These are phyloP conservation scores for Brassica hybrid DNA, from an alignment of 441 rosid species.

Conservation along the genomic window DNA sequence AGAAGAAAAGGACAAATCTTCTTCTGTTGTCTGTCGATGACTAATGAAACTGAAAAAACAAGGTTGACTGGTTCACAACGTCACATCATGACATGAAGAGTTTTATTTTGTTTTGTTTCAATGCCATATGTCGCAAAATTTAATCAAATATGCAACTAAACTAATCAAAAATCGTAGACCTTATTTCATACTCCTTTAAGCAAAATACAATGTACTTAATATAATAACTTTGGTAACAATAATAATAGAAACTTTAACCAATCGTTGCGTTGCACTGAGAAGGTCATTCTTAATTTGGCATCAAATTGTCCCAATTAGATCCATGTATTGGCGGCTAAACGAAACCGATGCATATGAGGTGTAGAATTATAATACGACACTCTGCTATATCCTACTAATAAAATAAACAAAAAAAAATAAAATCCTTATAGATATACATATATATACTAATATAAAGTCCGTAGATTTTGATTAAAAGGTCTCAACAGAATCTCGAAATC, in stretches of 20 bases:
- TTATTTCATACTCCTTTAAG: background rate
- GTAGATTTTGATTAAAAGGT: background rate
- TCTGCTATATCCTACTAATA: background rate
- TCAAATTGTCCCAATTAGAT: background rate
- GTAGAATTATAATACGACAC: constrained; percentile 34
- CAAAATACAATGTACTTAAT: background rate
- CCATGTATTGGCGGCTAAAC: constrained; percentile 12
- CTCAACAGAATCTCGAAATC: constrained; percentile 17
- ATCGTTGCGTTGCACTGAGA: background rate
- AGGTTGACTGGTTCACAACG: background rate
- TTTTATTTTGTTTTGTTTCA: background rate
- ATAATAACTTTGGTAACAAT: background rate
- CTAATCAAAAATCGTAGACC: background rate
- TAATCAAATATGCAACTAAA: background rate
- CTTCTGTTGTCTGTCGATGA: background rate
- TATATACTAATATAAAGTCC: background rate
- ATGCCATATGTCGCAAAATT: background rate
- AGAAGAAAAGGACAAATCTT: background rate
- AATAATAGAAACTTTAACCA: background rate
- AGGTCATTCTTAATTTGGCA: background rate
- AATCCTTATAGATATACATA: background rate
- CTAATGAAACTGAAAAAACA: background rate
- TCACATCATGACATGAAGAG: background rate
- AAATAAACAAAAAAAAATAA: too few species aligned
- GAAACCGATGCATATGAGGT: constrained; percentile 5